A percentile compares a stretch with the other conserved stretches of the same genome.
phyloP scores from a whole-genome alignment of 2,329 filamentous ascomycete species.

The Escovopsis weberi region DNA sequence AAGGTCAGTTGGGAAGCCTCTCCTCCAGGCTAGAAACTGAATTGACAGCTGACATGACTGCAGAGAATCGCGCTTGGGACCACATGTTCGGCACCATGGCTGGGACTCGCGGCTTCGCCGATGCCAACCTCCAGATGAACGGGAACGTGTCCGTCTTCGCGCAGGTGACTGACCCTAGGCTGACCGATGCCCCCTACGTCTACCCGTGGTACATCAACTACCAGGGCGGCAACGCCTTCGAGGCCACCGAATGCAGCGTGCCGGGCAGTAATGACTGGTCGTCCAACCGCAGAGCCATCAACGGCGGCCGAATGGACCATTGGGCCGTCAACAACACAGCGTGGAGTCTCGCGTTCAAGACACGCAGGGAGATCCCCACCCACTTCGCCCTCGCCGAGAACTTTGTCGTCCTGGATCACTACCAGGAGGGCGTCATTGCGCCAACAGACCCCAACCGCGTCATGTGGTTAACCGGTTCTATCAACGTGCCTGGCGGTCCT shows the following conservation, averaged over 20 bases:
- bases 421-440: slow-evolving; percentile 36
- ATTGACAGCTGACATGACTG: background rate
- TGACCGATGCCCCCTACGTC: slow-evolving; percentile 27
- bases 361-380: slow-evolving; percentile 35
- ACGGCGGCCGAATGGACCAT: slow-evolving; percentile 34
- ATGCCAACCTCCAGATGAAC: slow-evolving; percentile 39
- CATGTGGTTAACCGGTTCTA: slow-evolving; percentile 33
- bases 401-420: slow-evolving; percentile 42
- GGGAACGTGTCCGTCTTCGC: slow-evolving; percentile 30
- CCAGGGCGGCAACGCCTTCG: slow-evolving; percentile 30
- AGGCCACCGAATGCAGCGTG: slow-evolving; percentile 39
- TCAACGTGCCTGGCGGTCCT: slow-evolving; percentile 33
- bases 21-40: background rate
- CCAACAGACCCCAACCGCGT: slow-evolving; percentile 39
- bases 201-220: slow-evolving; percentile 42
- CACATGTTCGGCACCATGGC: slow-evolving; percentile 43
- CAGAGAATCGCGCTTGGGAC: slow-evolving; percentile 23
- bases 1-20: slow-evolving; percentile 16
- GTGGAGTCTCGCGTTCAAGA: slow-evolving; percentile 36
- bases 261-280: slow-evolving; percentile 37
- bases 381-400: slow-evolving; percentile 40
- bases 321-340: slow-evolving; percentile 41
- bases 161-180: slow-evolving; percentile 25
- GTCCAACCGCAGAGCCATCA: slow-evolving; percentile 36
- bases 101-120: slow-evolving; percentile 38